phyloP scores from a whole-genome alignment of 176 grass and related monocot genomes.

The Thinopyrum elongatum region DNA sequence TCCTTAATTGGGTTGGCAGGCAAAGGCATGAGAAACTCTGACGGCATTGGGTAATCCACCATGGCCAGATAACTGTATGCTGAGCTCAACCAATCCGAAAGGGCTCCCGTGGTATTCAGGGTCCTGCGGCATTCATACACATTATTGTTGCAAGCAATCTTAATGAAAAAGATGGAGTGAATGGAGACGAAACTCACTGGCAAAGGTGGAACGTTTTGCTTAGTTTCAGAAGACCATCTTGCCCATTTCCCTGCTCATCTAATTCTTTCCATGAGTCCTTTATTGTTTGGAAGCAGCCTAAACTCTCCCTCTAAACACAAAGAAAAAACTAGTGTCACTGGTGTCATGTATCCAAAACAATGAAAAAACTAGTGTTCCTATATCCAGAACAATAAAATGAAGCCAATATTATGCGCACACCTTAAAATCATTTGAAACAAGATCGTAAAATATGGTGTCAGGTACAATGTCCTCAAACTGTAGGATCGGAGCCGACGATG shows the following conservation, averaged over 20 bases:
- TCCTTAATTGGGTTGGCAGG: slow-evolving; percentile 91
- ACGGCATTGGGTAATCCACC: slow-evolving; percentile 89
- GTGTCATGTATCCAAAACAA: neutral
- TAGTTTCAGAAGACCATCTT: slow-evolving; percentile 68
- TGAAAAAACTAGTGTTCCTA: neutral
- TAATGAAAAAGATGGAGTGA: neutral
- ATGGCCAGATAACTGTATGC: slow-evolving; percentile 96
- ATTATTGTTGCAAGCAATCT: neutral
- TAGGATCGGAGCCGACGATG: slow-evolving; percentile 85
- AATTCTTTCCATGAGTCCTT: slow-evolving; percentile 81
- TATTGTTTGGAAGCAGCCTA: slow-evolving; percentile 80
- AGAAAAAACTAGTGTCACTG: neutral
- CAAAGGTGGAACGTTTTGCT: slow-evolving; percentile 83
- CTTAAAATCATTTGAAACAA: slow-evolving; percentile 93
- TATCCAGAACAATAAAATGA: neutral
- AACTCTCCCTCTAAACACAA: slow-evolving; percentile 77
- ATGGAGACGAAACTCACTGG: slow-evolving; percentile 39
- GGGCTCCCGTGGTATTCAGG: slow-evolving; percentile 57
- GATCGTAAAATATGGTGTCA: slow-evolving; percentile 68
- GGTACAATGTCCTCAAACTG: slow-evolving; percentile 97
- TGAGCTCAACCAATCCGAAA: slow-evolving; percentile 82
- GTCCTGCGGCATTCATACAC: slow-evolving; percentile 43
- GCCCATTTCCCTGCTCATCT: slow-evolving; percentile 53
- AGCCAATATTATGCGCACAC: slow-evolving; percentile 25
- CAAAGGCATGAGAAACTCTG: slow-evolving; percentile 90